A percentile compares a stretch with the other conserved stretches of the same genome.
Conservation (phyloP, 495 filamentous ascomycete species). For the Filosporella fistucella region DNA sequence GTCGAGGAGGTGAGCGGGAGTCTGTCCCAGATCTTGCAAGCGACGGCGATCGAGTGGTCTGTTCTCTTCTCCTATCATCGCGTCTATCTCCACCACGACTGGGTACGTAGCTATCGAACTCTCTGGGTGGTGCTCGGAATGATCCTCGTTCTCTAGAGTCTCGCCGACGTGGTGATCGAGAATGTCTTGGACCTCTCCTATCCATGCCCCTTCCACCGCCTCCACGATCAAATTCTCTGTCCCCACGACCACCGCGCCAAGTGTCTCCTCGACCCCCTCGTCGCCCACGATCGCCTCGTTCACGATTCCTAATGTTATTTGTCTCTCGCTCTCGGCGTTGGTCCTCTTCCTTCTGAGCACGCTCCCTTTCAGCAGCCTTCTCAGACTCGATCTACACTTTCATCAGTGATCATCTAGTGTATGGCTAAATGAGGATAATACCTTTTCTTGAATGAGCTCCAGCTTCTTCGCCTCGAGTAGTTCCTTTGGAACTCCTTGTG, state of each 20-base stretch:
- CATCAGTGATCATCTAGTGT: slow-evolving; percentile 7
- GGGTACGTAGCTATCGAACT: slow-evolving; percentile 47
- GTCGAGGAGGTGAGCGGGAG: slow-evolving; percentile 27
- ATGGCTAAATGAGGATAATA: slow-evolving; percentile 33
- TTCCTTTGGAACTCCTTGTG: slow-evolving; percentile 90
- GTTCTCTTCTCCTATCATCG: slow-evolving; percentile 27
- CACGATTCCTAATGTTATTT: slow-evolving; percentile 63
- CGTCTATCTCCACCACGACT: slow-evolving; percentile 34
- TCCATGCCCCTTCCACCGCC: slow-evolving; percentile 30
- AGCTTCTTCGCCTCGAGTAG: slow-evolving; percentile 92
- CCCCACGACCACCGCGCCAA: slow-evolving; percentile 44
- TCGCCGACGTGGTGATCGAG: slow-evolving; percentile 58
- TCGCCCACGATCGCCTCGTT: slow-evolving; percentile 66
- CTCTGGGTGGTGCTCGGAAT: slow-evolving; percentile 43
- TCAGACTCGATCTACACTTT: slow-evolving; percentile 68
- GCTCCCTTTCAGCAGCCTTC: slow-evolving; percentile 71
- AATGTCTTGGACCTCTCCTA: slow-evolving; percentile 44
- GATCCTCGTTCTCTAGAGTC: slow-evolving; percentile 40
- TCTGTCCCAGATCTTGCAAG: too few relatives aligned
- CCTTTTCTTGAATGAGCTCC: slow-evolving; percentile 91
- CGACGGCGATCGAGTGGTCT: too few relatives aligned
- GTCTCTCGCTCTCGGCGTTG: slow-evolving; percentile 54
- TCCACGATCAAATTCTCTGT: slow-evolving; percentile 21
- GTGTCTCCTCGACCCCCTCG: slow-evolving; percentile 48
- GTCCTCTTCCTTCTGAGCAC: slow-evolving; percentile 54